A percentile compares a stretch with the other conserved stretches of the same genome.
Conservation (phyloP, 495 filamentous ascomycete genomes). For the Aspergillus sclerotioniger region DNA sequence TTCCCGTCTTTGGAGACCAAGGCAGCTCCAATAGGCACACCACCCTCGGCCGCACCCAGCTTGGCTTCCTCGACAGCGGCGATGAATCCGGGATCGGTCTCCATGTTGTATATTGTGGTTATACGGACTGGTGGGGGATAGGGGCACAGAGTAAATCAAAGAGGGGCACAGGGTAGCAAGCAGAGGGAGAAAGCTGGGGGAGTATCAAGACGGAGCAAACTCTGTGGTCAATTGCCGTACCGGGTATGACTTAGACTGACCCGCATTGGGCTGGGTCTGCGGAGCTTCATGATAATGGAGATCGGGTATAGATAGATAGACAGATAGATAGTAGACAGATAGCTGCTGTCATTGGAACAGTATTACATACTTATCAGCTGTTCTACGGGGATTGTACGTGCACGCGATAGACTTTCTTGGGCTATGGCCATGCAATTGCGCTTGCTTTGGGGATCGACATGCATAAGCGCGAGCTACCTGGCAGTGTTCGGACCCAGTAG, state of each 20-base stretch:
- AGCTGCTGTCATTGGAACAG: neutral
- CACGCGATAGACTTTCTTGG: too few species aligned
- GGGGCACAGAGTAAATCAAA: neutral
- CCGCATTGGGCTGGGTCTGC: constrained; percentile 10
- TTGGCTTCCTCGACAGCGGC: constrained; percentile 77
- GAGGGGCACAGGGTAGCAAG: neutral
- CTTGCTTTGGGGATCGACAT: too few species aligned
- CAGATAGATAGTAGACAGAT: neutral
- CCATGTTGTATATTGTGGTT: constrained; percentile 31
- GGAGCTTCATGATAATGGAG: constrained; percentile 5
- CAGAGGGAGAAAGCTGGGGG: neutral
- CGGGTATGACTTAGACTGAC: constrained; percentile 14
- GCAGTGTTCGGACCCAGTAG: too few species aligned
- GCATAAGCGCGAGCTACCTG: too few species aligned
- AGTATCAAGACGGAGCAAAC: constrained; percentile 4
- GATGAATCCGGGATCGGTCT: constrained; percentile 49
- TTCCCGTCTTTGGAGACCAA: constrained; percentile 68
- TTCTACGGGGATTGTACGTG: too few species aligned
- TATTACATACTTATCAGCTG: too few species aligned
- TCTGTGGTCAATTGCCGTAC: constrained; percentile 16
- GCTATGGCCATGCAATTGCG: too few species aligned
- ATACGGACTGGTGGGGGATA: neutral
- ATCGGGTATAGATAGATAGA: neutral
- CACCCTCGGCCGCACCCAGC: constrained; percentile 66
- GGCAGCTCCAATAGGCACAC: constrained; percentile 79